These are phyloP conservation scores for Hylodesmum podocarpum DNA, from an alignment of 306 rosid species.

Conservation along the genomic window DNA sequence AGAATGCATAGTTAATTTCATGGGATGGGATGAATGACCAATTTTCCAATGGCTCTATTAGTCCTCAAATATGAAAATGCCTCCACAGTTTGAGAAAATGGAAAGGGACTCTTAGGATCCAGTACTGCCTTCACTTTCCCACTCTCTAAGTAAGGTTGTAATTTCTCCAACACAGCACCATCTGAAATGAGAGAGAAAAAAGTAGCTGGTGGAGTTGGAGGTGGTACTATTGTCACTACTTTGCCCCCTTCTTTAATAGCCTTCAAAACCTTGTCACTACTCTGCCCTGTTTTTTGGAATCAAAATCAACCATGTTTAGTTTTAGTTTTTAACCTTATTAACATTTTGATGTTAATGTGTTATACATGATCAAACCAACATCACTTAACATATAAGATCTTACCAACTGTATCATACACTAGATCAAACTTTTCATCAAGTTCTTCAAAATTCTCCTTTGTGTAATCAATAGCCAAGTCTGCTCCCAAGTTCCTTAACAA, in stretches of 20 bases:
- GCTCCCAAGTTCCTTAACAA: constrained; percentile 58
- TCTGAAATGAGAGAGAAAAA: constrained; percentile 38
- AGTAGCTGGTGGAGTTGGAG: constrained; percentile 36
- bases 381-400: too few relatives aligned
- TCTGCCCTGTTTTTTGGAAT: constrained; percentile 40
- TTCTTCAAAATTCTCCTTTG: constrained; percentile 55
- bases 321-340: too few relatives aligned
- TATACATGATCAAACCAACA: too few relatives aligned
- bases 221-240: constrained; percentile 43
- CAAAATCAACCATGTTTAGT: too few relatives aligned
- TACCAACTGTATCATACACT: constrained; percentile 68
- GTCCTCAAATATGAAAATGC: constrained; percentile 60
- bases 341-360: too few relatives aligned
- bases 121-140: constrained; percentile 71
- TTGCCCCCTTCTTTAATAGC: constrained; percentile 65
- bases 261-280: constrained; percentile 45
- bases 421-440: constrained; percentile 63
- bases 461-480: constrained; percentile 65
- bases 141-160: constrained; percentile 54
- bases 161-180: constrained; percentile 49
- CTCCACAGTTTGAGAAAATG: constrained; percentile 54
- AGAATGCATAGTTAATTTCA: neutral
- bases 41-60: constrained; percentile 57
- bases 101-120: constrained; percentile 63
- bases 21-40: constrained; percentile 61